A percentile compares a stretch with the other conserved stretches of the same genome.
Conservation (phyloP, 805 yeast species). For the Yarrowia deformans region DNA sequence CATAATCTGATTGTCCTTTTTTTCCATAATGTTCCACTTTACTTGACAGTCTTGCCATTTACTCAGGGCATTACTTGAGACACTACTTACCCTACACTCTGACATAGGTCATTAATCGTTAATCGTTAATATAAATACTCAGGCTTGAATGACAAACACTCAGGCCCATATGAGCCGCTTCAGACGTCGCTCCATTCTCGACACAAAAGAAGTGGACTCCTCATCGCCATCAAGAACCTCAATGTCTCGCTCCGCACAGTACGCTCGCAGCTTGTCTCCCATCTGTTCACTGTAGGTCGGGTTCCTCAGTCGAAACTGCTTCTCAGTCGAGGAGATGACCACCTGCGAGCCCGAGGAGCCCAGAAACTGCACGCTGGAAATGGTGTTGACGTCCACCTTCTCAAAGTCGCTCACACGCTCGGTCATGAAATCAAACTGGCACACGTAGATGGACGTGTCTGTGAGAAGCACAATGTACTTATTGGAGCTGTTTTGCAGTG, state of each 20-base stretch:
- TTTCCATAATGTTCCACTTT: background rate
- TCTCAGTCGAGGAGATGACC: slow-evolving; percentile 2
- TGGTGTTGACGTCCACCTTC: slow-evolving; percentile 3
- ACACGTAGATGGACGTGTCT: slow-evolving; percentile 45
- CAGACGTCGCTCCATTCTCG: slow-evolving; percentile 23
- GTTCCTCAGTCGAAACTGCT: slow-evolving; percentile 5
- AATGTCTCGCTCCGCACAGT: background rate
- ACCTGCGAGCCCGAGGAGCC: slow-evolving; percentile 25
- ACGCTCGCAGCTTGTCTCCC: slow-evolving; percentile 20
- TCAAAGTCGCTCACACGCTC: slow-evolving; percentile 44
- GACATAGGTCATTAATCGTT: background rate
- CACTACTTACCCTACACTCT: no score
- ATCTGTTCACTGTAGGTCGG: slow-evolving; percentile 8
- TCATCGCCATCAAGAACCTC: slow-evolving; percentile 7
- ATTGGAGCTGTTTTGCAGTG: slow-evolving; percentile 43
- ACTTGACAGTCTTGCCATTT: background rate
- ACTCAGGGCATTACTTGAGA: background rate
- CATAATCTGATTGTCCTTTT: no score
- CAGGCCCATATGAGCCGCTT: slow-evolving; percentile 33
- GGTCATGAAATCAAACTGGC: slow-evolving; percentile 43
- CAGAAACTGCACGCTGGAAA: slow-evolving; percentile 8
- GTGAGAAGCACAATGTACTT: slow-evolving; percentile 48
- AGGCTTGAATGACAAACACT: no score
- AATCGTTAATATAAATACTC: slow-evolving; percentile 18
- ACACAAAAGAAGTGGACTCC: slow-evolving; percentile 9